Evolutionary conservation across 1,284 basidiomycete species (phyloP).

Genomic region (Pyrrhoderma noxium): DNA sequence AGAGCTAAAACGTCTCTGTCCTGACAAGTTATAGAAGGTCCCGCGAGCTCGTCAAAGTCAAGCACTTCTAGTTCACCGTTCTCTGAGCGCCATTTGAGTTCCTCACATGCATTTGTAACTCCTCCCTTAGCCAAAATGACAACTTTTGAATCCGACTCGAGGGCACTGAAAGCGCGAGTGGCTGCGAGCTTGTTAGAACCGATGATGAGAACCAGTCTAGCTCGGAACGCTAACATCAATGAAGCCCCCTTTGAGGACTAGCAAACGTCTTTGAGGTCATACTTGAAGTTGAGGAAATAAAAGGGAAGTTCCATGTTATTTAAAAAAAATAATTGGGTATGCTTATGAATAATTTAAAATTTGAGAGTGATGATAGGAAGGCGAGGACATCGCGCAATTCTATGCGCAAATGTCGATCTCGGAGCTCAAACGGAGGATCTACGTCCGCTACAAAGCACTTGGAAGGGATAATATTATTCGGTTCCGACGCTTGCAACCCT

Average conservation of each 20-base stretch:
- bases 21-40: conserved; percentile 9
- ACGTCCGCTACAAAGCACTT: too few species aligned
- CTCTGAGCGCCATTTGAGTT: conserved; percentile 58
- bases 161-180: conserved; percentile 69
- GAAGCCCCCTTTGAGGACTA: conserved; percentile 61
- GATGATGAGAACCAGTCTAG: conserved; percentile 57
- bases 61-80: conserved; percentile 49
- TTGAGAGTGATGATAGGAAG: too few species aligned
- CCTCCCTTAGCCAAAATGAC: conserved; percentile 53
- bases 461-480: too few species aligned
- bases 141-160: conserved; percentile 78
- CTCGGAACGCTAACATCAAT: conserved; percentile 71
- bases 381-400: too few species aligned
- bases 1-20: conserved; percentile 38
- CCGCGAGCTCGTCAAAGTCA: conserved; percentile 41
- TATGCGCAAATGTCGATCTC: too few species aligned
- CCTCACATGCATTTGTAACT: conserved; percentile 50
- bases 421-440: too few species aligned
- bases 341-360: too few species aligned
- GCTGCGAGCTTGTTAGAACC: conserved; percentile 77
- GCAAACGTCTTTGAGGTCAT: background rate
- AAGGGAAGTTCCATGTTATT: background rate
- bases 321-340: background rate
- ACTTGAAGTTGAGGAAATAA: background rate
- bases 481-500: too few species aligned